Base-by-base conservation (phyloP, 2,329 filamentous ascomycete species). In the Falciphora oryzae region DNA sequence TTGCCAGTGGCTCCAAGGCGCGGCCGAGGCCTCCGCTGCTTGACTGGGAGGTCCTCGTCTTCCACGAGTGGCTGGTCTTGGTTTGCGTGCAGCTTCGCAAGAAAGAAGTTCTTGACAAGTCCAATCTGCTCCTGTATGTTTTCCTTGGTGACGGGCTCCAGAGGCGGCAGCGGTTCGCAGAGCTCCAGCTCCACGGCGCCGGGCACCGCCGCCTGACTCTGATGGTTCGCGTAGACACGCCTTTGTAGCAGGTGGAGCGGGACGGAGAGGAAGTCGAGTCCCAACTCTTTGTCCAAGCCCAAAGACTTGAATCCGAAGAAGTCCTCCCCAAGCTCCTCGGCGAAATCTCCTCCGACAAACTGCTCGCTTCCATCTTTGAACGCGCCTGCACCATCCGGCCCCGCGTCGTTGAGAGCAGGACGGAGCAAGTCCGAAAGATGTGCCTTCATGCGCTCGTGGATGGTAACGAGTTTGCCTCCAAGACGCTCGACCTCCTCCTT, bases 261-360 rank as follows among this genome's bases (percentile, higher is more conserved):
- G 50, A 99, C 95, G 63, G 91, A 93, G 67, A 98, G 85, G 69
- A 90, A 90, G 38, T 94, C 89, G 67, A 95, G 83, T 25, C 93
- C 93, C 73, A 98, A 90, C 74, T 99, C 95, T 70, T 88, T 89
- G 72, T 97, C 93, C 65, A 99, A 84, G 58, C 95, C 95, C 59
- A 99, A 85, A 66, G 96, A 93, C 74, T 93, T 93, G 85, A 99
- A 98, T 32, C 95, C 95, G 73, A 99, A 99, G 84, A 97, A 99
- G 78, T 99, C 95, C 80, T 99, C 95, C 67, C 93, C 94, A 16
- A 99, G 90, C 70, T 99, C 95, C 74, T 97, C 95, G 0, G 95
- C 95, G 75, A 99, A 63, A 76, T 99, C 95, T 67, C 95, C 95
- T 59, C 91, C 92, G 61, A 97, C 89, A 70, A 98, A 99, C 74